A percentile compares a stretch with the other conserved stretches of the same genome.
These are phyloP conservation scores for Kwoniella europaea DNA, from an alignment of 768 basidiomycete species.

Conservation along the genomic window DNA sequence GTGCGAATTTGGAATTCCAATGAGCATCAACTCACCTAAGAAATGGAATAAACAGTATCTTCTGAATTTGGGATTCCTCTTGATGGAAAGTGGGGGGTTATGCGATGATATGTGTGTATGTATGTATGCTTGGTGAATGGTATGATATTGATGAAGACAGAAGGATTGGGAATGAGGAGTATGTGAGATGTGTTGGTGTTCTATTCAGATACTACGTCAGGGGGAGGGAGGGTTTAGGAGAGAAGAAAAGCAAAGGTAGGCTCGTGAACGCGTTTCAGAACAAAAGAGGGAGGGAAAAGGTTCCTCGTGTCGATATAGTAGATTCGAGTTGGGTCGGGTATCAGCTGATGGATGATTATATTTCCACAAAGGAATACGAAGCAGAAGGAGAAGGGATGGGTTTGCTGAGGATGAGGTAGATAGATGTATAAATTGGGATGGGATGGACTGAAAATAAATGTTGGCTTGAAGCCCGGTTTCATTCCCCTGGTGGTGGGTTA, in stretches of 20 bases:
- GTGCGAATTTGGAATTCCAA: neutral
- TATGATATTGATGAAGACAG: neutral
- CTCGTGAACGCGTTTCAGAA: conserved; percentile 16
- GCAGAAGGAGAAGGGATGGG: neutral
- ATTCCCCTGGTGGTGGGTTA: too few species aligned
- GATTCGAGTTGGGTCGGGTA: too few species aligned
- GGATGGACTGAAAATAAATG: neutral
- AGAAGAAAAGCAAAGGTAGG: conserved; percentile 6
- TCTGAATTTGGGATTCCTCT: neutral
- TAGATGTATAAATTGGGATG: neutral
- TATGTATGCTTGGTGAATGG: neutral
- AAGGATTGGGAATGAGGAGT: neutral
- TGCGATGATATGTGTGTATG: neutral
- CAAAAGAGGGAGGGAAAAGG: neutral
- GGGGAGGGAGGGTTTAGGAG: neutral
- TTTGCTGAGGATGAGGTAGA: neutral
- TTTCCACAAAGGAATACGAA: too few species aligned
- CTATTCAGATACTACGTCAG: conserved; percentile 13
- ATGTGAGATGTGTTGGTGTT: conserved; percentile 1
- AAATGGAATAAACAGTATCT: neutral
- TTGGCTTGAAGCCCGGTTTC: neutral
- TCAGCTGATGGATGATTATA: neutral
- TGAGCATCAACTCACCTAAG: conserved; percentile 2
- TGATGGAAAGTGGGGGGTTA: neutral
- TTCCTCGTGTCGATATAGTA: too few species aligned